phyloP scores from a whole-genome alignment of 2,329 filamentous ascomycete species.

The Trichoderma breve region DNA sequence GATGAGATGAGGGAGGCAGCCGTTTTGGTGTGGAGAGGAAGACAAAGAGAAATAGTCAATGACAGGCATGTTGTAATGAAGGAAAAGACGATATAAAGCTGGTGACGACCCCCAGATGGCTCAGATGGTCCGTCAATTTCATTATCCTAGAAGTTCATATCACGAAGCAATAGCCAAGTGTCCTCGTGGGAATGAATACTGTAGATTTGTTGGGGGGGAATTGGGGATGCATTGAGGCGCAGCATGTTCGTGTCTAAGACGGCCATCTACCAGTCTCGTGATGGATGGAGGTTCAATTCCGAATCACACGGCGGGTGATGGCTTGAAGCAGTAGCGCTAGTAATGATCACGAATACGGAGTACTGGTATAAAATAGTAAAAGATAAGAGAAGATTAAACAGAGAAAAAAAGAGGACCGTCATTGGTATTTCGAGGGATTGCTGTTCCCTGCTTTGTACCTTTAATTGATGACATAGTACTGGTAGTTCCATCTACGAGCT shows the following conservation, averaged over 20 bases:
- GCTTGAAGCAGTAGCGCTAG: not conserved
- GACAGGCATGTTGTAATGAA: not conserved
- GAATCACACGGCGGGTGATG: not conserved
- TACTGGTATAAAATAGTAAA: not conserved
- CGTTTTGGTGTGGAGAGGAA: not conserved
- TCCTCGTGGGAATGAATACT: not conserved
- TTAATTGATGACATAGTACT: not conserved
- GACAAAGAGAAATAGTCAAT: not conserved
- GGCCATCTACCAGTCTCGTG: constrained; percentile 1
- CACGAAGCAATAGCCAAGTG: not conserved
- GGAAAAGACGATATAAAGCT: not conserved
- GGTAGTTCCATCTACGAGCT: not conserved
- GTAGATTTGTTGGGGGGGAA: not conserved
- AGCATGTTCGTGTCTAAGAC: constrained; percentile 10
- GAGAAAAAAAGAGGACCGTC: not conserved
- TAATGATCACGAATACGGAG: not conserved
- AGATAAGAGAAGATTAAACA: not conserved
- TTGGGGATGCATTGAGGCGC: constrained; percentile 4
- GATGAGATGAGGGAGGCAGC: not conserved
- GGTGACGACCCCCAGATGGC: not conserved
- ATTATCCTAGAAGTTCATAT: not conserved
- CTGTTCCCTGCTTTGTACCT: not conserved
- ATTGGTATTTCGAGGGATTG: not conserved
- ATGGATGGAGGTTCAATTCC: not conserved
- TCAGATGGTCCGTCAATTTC: not conserved